phyloP scores from a whole-genome alignment of 2,329 filamentous ascomycete genomes.

The Botrytis elliptica region DNA sequence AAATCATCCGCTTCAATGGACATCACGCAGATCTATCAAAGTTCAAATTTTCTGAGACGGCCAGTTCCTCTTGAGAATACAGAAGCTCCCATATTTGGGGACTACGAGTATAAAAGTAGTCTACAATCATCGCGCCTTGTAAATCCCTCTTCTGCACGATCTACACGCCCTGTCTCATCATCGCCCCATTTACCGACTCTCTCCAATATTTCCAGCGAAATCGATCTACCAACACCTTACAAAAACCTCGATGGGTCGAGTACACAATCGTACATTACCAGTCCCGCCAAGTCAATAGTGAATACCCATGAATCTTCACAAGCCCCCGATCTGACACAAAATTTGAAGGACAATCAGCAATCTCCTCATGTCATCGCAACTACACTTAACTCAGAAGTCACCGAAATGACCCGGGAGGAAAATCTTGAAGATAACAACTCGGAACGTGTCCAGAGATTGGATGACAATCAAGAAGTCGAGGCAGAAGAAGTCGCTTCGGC shows the following conservation, averaged over 20 bases:
- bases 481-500: neutral
- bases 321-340: neutral
- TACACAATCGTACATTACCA: conserved; percentile 14
- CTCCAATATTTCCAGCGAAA: neutral
- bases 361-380: no score
- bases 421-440: neutral
- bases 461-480: neutral
- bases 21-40: conserved; percentile 3
- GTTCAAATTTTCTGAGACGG: neutral
- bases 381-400: neutral
- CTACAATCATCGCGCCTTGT: neutral
- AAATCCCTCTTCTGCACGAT: neutral
- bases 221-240: neutral
- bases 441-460: neutral
- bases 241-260: conserved; percentile 11
- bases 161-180: neutral
- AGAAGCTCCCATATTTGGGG: neutral
- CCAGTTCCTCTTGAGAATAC: neutral
- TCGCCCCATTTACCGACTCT: neutral
- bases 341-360: neutral
- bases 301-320: neutral
- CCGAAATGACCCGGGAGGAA: neutral
- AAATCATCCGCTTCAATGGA: conserved; percentile 10
- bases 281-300: neutral
- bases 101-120: neutral